These are phyloP conservation scores for Daedaleopsis sinensis DNA, from an alignment of 768 basidiomycete genomes.

Conservation along the genomic window DNA sequence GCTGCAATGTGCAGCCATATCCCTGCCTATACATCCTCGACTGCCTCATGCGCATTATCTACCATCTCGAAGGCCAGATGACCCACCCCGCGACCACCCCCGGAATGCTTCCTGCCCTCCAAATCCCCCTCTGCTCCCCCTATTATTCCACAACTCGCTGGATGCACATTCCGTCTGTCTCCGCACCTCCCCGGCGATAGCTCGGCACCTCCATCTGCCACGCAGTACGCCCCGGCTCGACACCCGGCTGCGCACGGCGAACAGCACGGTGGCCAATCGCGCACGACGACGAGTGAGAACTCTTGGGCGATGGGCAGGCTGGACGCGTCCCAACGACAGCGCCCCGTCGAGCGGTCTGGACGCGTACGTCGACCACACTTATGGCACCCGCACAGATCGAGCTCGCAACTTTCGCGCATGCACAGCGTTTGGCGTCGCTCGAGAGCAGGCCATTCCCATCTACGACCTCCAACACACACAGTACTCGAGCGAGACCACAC, in stretches of 20 bases:
- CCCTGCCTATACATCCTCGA: not conserved
- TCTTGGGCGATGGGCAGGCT: not conserved
- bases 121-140: not conserved
- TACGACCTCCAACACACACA: too few species aligned
- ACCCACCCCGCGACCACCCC: not conserved
- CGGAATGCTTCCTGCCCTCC: not conserved
- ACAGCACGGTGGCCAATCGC: too few species aligned
- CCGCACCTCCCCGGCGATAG: not conserved
- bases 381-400: not conserved
- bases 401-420: not conserved
- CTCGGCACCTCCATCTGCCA: not conserved
- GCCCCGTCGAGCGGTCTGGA: not conserved
- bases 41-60: not conserved
- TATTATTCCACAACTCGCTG: not conserved
- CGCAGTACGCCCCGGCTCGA: too few species aligned
- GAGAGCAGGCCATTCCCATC: not conserved
- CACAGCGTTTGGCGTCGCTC: not conserved
- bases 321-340: not conserved
- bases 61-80: not conserved
- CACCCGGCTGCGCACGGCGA: too few species aligned
- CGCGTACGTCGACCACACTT: too few species aligned
- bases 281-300: not conserved
- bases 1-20: not conserved
- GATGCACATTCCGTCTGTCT: not conserved
- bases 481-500: too few species aligned